A percentile compares a stretch with the other conserved stretches of the same genome.
Conservation (phyloP, 345 rosid species). For the Rhodamnia rubescens region DNA sequence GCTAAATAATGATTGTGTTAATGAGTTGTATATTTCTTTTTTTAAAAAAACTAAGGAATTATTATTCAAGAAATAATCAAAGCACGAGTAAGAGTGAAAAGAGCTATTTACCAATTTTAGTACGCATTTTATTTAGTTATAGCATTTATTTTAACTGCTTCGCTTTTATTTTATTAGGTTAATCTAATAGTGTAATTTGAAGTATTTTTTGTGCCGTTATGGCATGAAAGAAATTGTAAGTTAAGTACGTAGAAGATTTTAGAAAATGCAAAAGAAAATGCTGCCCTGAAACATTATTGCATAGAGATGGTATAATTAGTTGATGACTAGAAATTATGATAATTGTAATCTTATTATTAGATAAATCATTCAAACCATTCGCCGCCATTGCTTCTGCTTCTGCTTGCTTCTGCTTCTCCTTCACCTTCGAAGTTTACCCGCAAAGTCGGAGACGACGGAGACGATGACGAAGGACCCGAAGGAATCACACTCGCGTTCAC, state of each 20-base stretch:
- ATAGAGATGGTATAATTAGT: neutral
- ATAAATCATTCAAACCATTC: neutral
- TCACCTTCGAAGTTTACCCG: neutral
- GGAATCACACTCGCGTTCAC: neutral
- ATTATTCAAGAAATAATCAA: neutral
- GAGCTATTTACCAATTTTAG: neutral
- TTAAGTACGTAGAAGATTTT: neutral
- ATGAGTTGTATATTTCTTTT: neutral
- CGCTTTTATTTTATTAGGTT: neutral
- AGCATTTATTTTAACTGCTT: neutral
- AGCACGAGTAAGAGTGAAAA: neutral
- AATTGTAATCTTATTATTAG: no score
- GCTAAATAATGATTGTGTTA: neutral
- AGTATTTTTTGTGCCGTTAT: no score
- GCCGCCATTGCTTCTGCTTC: neutral
- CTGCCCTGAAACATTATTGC: neutral
- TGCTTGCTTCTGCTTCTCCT: no score
- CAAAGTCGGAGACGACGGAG: neutral
- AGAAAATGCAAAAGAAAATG: neutral
- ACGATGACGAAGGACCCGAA: neutral
- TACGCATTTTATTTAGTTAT: neutral
- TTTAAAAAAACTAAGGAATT: neutral
- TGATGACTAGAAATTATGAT: neutral
- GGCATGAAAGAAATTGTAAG: neutral
- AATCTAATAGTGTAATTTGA: neutral